Base-by-base conservation (phyloP, 2,329 filamentous ascomycete species). In the Fusarium zealandicum region DNA sequence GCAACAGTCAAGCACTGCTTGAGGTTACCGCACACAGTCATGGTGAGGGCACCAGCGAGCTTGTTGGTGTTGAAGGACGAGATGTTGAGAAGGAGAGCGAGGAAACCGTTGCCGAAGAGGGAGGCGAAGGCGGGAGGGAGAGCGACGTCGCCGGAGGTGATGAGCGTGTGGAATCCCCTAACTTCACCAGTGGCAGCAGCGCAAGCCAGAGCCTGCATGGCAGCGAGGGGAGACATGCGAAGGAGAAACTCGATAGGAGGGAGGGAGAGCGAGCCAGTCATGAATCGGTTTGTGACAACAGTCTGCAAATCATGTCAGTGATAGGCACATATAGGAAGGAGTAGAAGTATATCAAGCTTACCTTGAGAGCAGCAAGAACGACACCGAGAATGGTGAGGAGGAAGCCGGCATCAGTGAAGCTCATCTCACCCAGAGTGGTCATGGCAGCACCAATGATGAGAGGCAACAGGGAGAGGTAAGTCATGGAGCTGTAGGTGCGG, bases 351-450 rank as follows among this genome's bases (percentile, higher is more conserved):
- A 20, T 9, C 20, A 28, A 38, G 54, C 69, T 20, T 69, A 79
- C 77, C 76, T 87, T 87, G 70, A 81, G 60, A 13, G 80, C 77
- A 20, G 82, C 82, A 8, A 84, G 75, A 47, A 84, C 54, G 12
- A 83, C 81, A 49, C 82, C 82, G 7, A 83, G 68, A 22, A 82
- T 76, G 20, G 81, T 84, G 30, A 85, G 73, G 32, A 80, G 63
- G 72, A 84, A 84, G 13, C 84, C 84, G 13, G 80, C 71, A 18
- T 79, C 72, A n/a, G 82, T 84, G 66, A 84, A 85, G 63, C 81
- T 83, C 76, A 85, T 85, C 72, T 87, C 84, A 55, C 85, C 85
- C 35, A 80, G 80, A 2, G 84, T 86, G 28, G 82, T 83, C 61
- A 87, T 76, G 36, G 78, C 80, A 48, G 85, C 82, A 41, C 85